A percentile compares a stretch with the other conserved stretches of the same genome.
Conservation (phyloP, 1,284 basidiomycete species). For the Mycena sp. region DNA sequence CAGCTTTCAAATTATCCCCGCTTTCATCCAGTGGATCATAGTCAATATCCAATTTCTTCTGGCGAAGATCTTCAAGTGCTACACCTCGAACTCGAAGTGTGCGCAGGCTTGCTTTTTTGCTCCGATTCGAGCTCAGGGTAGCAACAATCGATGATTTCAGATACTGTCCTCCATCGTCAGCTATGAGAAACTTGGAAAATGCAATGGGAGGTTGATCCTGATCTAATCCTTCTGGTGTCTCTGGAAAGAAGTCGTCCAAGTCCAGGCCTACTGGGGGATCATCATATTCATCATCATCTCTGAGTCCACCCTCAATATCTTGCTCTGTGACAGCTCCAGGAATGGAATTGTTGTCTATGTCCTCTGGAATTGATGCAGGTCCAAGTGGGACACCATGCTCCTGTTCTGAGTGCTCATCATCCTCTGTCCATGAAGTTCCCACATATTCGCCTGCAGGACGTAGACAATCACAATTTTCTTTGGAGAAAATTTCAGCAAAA, state of each 20-base stretch:
- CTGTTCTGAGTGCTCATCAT: constrained; percentile 24
- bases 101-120: constrained; percentile 22
- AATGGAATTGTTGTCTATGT: too few relatives aligned
- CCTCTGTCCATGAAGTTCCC: constrained; percentile 16
- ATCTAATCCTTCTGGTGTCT: constrained; percentile 6
- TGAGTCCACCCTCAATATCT: neutral
- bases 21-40: constrained; percentile 16
- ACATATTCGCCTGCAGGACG: constrained; percentile 33
- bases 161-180: constrained; percentile 24
- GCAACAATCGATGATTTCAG: constrained; percentile 30
- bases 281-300: neutral
- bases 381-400: constrained; percentile 6
- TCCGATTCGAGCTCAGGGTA: constrained; percentile 19
- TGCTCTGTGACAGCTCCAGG: constrained; percentile 1
- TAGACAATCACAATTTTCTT: constrained; percentile 29
- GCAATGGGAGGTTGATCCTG: neutral
- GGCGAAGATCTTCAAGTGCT: constrained; percentile 28
- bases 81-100: constrained; percentile 32
- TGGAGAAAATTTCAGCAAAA: constrained; percentile 24
- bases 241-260: constrained; percentile 26
- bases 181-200: constrained; percentile 4
- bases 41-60: constrained; percentile 6
- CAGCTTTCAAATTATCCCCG: constrained; percentile 18
- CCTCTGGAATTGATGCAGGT: neutral
- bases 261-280: constrained; percentile 13